These are phyloP conservation scores for Nicotiana benthamiana DNA, from an alignment of 257 asterid genomes.

Conservation along the genomic window DNA sequence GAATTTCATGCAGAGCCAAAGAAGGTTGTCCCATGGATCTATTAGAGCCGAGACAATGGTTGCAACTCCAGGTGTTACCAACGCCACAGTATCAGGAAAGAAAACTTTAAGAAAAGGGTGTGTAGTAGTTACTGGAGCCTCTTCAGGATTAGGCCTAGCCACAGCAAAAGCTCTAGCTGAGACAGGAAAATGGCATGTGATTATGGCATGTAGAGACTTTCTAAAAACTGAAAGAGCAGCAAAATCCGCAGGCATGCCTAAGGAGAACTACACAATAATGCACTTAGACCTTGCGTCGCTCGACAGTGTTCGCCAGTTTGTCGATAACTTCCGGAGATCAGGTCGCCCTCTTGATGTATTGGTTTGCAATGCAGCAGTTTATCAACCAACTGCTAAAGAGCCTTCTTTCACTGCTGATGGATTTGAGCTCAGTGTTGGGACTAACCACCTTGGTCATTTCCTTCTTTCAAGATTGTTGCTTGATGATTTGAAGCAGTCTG, in stretches of 20 bases:
- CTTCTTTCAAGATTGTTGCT: constrained; percentile 76
- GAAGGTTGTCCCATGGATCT: constrained; percentile 15
- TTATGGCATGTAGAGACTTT: constrained; percentile 93
- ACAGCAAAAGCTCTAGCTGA: constrained; percentile 81
- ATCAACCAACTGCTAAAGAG: constrained; percentile 72
- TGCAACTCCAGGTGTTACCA: constrained; percentile 43
- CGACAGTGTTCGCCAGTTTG: constrained; percentile 84
- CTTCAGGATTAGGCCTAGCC: constrained; percentile 81
- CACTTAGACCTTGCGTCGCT: constrained; percentile 78
- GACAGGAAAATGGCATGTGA: constrained; percentile 76
- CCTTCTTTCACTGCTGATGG: constrained; percentile 83
- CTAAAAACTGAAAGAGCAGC: constrained; percentile 81
- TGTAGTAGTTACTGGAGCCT: constrained; percentile 74
- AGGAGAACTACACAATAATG: constrained; percentile 70
- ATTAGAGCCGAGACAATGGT: constrained; percentile 42
- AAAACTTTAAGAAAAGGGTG: constrained; percentile 66
- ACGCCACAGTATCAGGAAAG: constrained; percentile 36
- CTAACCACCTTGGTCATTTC: constrained; percentile 85
- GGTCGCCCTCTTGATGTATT: constrained; percentile 62
- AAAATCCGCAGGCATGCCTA: constrained; percentile 59
- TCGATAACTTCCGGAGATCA: constrained; percentile 51
- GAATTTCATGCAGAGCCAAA: constrained; percentile 23
- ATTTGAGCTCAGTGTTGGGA: constrained; percentile 87
- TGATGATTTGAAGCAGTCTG: constrained; percentile 68
- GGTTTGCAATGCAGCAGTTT: constrained; percentile 90